A percentile compares a stretch with the other conserved stretches of the same genome.
Evolutionary conservation across 768 basidiomycete genomes (phyloP).

Genomic region (Antrodiella citrinella): DNA sequence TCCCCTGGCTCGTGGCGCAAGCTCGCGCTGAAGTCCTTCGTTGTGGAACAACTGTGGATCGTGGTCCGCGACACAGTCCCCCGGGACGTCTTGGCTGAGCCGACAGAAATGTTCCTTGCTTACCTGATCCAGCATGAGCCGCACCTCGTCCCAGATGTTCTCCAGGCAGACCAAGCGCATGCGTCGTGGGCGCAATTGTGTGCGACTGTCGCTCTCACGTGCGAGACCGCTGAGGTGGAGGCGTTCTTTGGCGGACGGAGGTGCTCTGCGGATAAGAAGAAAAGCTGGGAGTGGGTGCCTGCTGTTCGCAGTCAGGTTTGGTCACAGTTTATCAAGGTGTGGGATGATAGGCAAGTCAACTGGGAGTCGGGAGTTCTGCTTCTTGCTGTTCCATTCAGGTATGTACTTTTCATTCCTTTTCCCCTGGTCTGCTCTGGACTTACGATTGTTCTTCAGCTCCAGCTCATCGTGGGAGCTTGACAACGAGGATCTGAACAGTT

Average conservation of each 20-base stretch:
- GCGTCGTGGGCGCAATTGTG: slow-evolving; percentile 54
- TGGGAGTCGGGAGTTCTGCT: slow-evolving; percentile 52
- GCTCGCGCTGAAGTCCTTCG: slow-evolving; percentile 45
- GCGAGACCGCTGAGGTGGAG: slow-evolving; percentile 37
- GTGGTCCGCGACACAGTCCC: slow-evolving; percentile 37
- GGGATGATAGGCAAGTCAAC: slow-evolving; percentile 36
- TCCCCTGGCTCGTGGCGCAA: slow-evolving; percentile 22
- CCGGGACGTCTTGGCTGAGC: slow-evolving; percentile 29
- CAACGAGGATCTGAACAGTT: slow-evolving; percentile 45
- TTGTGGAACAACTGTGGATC: slow-evolving; percentile 54
- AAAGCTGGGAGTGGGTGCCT: slow-evolving; percentile 29
- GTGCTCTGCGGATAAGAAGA: slow-evolving; percentile 15
- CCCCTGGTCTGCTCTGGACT: background rate
- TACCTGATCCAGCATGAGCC: slow-evolving; percentile 42
- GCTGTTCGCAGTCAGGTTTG: slow-evolving; percentile 46
- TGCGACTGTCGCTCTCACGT: slow-evolving; percentile 42
- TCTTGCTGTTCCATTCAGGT: slow-evolving; percentile 58
- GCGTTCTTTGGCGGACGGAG: slow-evolving; percentile 34
- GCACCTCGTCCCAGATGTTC: slow-evolving; percentile 35
- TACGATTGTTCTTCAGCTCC: too few species aligned
- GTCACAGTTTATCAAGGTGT: slow-evolving; percentile 46
- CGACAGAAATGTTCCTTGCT: slow-evolving; percentile 38
- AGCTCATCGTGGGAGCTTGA: slow-evolving; percentile 39
- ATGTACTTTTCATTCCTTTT: slow-evolving; percentile 23
- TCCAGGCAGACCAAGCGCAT: slow-evolving; percentile 36